Percentiles rank a stretch among this genome's conserved stretches.
Conservation (phyloP, 805 yeast species). For the Yamadazyma sp. region DNA sequence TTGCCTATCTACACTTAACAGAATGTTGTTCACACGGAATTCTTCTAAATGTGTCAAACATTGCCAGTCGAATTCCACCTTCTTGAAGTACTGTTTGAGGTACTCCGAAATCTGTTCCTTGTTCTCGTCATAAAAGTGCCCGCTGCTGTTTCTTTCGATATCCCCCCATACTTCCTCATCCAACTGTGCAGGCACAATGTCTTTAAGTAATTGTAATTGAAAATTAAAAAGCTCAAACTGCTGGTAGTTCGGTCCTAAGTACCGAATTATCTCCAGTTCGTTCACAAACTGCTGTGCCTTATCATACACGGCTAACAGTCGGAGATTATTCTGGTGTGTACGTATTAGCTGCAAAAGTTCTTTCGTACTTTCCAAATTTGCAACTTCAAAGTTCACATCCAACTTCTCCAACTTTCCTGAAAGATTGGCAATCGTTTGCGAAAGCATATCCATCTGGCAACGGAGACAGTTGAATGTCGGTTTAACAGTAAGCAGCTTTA, state of each 20-base stretch:
- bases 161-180: background rate
- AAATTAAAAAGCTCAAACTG: conserved; percentile 11
- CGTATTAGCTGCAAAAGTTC: conserved; percentile 12
- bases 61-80: background rate
- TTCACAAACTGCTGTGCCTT: conserved; percentile 18
- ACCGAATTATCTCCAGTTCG: conserved; percentile 16
- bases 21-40: too few relatives aligned
- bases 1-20: too few relatives aligned
- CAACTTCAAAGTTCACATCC: conserved; percentile 17
- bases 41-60: background rate
- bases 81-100: background rate
- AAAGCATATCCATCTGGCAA: conserved; percentile 19
- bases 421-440: conserved; percentile 9
- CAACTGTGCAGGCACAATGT: conserved; percentile 2
- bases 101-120: background rate
- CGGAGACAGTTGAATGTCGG: conserved; percentile 24
- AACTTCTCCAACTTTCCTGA: conserved; percentile 13
- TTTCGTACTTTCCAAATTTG: conserved; percentile 12
- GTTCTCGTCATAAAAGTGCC: conserved; percentile 3
- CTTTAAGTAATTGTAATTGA: conserved; percentile 7
- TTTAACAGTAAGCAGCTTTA: conserved; percentile 13
- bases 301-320: conserved; percentile 17
- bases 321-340: conserved; percentile 15
- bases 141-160: background rate
- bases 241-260: conserved; percentile 4